Percentiles rank a stretch among this genome's conserved stretches.
Evolutionary conservation across 352 stramenopile species (phyloP).

Genomic region (Aphanomyces invadans): DNA sequence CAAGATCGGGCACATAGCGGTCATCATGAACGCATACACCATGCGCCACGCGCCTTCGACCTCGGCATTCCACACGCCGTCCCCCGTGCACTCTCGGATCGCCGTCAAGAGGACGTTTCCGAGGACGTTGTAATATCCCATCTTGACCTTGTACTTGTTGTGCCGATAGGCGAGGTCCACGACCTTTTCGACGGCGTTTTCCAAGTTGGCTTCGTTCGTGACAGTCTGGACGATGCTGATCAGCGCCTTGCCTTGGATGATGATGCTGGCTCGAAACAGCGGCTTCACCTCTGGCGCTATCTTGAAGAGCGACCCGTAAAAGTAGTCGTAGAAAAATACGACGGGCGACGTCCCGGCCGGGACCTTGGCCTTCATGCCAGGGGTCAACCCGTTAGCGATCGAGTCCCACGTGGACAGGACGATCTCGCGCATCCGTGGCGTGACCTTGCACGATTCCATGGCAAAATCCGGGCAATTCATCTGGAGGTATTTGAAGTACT

Average conservation of each 20-base stretch:
- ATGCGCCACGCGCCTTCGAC: slow-evolving; percentile 27
- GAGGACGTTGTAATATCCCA: slow-evolving; percentile 34
- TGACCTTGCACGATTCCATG: neutral
- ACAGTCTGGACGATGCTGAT: slow-evolving; percentile 37
- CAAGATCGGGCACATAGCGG: slow-evolving; percentile 21
- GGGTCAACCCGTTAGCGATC: slow-evolving; percentile 2
- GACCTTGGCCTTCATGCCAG: slow-evolving; percentile 9
- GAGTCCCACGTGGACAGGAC: slow-evolving; percentile 10
- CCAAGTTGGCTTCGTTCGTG: slow-evolving; percentile 34
- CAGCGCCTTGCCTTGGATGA: slow-evolving; percentile 36
- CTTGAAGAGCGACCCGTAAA: slow-evolving; percentile 38
- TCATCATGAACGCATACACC: slow-evolving; percentile 28
- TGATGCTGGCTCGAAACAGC: slow-evolving; percentile 38
- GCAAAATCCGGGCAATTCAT: slow-evolving; percentile 18
- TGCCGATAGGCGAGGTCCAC: slow-evolving; percentile 31
- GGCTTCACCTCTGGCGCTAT: slow-evolving; percentile 33
- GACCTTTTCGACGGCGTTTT: slow-evolving; percentile 29
- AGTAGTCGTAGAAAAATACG: slow-evolving; percentile 37
- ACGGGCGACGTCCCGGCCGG: slow-evolving; percentile 27
- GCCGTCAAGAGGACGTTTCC: slow-evolving; percentile 30
- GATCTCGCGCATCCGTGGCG: slow-evolving; percentile 2
- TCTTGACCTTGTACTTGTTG: slow-evolving; percentile 36
- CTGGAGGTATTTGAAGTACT: slow-evolving; percentile 10
- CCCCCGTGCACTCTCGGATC: slow-evolving; percentile 29
- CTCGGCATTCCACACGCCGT: slow-evolving; percentile 30